Base-by-base conservation (phyloP, 2,329 filamentous ascomycete species). In the Magnaporthales sp. region DNA sequence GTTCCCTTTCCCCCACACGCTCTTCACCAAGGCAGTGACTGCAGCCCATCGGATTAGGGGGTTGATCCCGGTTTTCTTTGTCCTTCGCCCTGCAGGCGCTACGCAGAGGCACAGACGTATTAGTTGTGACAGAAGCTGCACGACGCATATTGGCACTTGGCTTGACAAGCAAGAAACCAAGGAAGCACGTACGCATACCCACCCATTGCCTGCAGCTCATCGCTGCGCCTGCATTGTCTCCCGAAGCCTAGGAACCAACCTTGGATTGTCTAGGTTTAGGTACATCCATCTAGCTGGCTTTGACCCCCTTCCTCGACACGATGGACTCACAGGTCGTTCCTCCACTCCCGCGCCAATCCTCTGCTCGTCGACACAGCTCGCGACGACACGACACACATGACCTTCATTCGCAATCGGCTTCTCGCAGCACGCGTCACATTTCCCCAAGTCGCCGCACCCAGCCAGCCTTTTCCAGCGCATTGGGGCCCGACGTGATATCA, bases 401-500 rank as follows among this genome's bases (percentile, higher is more conserved):
- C 60, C 13, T 27, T 30, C 60, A 30, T 26, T 15, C 29, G 32
- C 22, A 30, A 10, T 38, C 64, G 64, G 22, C 26, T 24, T 38
- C 64, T 19, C 46, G 64, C 13, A 24, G 15, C 31, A 32, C 46
- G 8, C 46, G 62, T 68, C 68, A 65, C 67, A 66, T 63, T 31
- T 15, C 46, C 26, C 51, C 63, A 11, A 58, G 46, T 70, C 69
- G 66, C 79, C 61, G 26, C 15, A n/a, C 19, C 51, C 19, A n/a
- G n/a, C 46, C 24, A 27, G 73, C 83, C 56, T 81, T 85, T 15
- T 86, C 86, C 26, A 22, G 32, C 24, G 60, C 60, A 27, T 30
- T 29, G 26, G 27, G 46, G 63, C 89, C 90, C 67, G 89, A 91
- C 74, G 85, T 93, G 74, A 92, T 89, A 67, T 88, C 86, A 29